Base-by-base conservation (phyloP, 352 stramenopile species). In the Phytophthora sojae region DNA sequence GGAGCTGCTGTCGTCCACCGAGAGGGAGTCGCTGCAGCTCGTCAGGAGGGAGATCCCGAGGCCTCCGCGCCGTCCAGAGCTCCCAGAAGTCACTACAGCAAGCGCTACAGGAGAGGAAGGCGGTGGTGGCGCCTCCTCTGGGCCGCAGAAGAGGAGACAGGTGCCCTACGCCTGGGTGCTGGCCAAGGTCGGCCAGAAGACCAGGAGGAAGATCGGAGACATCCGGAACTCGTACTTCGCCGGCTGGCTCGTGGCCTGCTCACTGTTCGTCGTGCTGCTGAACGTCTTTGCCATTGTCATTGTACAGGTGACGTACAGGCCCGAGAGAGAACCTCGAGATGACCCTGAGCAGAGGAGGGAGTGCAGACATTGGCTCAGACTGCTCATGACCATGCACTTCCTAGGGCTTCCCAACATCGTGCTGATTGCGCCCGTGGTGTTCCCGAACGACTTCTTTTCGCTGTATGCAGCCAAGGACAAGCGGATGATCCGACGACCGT, bases 161-260 rank as follows among this genome's bases (percentile, higher is more conserved):
- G 58, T 69, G 14, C 68, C 61, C 5, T 71, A 71, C 39, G 58
- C 64, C n/a, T 80, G 75, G 75, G 65, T 78, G 50, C 60, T 76
- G 56, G 50, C 52, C 17, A 76, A 79, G 44, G 19, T 81, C 26
- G 66, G 70, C 21, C 56, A 75, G 35, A 67, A 61, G 25, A 80
- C 74, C 9, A 64, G 75, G 50, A 65, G 50, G 32, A 73, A 77
- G 59, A 68, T 79, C 25, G 80, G 79, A 37, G 78, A 82, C 30
- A 71, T 92, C 42, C 64, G 82, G 35, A 92, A 92, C 53, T 92
- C 85, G 65, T 92, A 91, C 76, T 92, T 91, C 57, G 83, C 82
- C 1, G 80, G 83, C 9, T 91, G 85, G 83, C 78, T 92, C n/a
- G 81, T 90, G 14, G 62, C 76, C 6, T 88, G 82, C 65, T 91